A percentile compares a stretch with the other conserved stretches of the same genome.
phyloP scores from a whole-genome alignment of 768 basidiomycete genomes.

The Scleroderma citrinum region DNA sequence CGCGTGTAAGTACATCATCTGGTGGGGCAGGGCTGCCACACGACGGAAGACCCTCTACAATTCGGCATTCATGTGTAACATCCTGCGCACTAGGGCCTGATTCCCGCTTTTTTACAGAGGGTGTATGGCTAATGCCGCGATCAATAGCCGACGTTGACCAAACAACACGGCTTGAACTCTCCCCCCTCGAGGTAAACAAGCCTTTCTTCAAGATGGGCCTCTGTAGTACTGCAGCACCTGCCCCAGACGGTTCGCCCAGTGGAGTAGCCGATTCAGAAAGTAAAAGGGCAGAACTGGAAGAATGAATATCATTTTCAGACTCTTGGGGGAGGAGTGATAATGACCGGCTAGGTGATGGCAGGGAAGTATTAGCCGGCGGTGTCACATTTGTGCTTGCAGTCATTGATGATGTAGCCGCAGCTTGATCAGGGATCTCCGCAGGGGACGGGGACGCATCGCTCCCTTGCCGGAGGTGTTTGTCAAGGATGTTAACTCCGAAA shows the following conservation, averaged over 20 bases:
- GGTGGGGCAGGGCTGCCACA: slow-evolving; percentile 47
- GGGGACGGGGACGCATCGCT: slow-evolving; percentile 5
- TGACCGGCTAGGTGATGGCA: background rate
- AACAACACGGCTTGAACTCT: slow-evolving; percentile 7
- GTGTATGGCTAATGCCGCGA: slow-evolving; percentile 7
- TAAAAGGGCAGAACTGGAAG: slow-evolving; percentile 22
- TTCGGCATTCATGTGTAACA: background rate
- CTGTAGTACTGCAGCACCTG: slow-evolving; percentile 10
- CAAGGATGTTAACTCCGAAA: slow-evolving; percentile 59
- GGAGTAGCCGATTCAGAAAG: slow-evolving; percentile 8
- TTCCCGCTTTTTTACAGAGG: slow-evolving; percentile 11
- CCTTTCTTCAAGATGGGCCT: slow-evolving; percentile 19
- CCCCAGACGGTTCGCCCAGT: slow-evolving; percentile 2
- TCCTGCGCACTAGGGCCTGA: slow-evolving; percentile 21
- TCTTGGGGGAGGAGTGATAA: slow-evolving; percentile 13
- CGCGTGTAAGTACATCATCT: slow-evolving; percentile 58
- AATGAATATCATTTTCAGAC: slow-evolving; percentile 6
- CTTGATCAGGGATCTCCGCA: slow-evolving; percentile 7
- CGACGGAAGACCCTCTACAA: slow-evolving; percentile 2
- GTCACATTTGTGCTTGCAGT: slow-evolving; percentile 18
- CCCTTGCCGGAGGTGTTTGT: slow-evolving; percentile 12
- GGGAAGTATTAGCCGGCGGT: slow-evolving; percentile 8
- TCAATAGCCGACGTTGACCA: slow-evolving; percentile 8
- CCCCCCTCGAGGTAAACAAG: slow-evolving; percentile 4
- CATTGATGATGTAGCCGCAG: slow-evolving; percentile 16